These are phyloP conservation scores for Fusarium papillatum DNA, from an alignment of 2,329 filamentous ascomycete species.

Conservation along the genomic window DNA sequence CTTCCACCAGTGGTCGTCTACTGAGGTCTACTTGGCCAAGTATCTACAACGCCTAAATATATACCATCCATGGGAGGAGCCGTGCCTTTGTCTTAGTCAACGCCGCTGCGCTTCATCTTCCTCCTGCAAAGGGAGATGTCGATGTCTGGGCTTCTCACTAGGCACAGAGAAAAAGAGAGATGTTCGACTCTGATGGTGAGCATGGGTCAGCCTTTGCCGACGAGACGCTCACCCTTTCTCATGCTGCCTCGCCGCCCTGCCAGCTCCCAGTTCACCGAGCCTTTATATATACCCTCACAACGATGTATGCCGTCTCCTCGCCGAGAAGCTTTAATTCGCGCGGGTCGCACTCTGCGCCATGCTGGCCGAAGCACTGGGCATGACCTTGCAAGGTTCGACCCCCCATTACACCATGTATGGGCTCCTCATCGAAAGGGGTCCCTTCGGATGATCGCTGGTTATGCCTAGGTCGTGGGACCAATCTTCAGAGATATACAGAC, in stretches of 20 bases:
- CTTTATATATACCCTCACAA: background rate
- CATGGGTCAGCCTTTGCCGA: background rate
- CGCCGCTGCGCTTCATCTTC: background rate
- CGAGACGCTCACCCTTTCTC: too few species aligned
- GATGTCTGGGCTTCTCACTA: background rate
- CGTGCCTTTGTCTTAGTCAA: background rate
- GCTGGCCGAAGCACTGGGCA: background rate
- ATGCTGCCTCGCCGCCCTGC: too few species aligned
- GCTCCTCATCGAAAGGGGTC: too few species aligned
- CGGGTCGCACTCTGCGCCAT: background rate
- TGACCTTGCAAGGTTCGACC: background rate
- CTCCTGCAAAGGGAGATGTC: background rate
- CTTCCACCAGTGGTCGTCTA: background rate
- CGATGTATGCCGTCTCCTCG: background rate
- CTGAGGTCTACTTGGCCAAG: background rate
- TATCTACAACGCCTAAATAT: background rate
- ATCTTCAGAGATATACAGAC: too few species aligned
- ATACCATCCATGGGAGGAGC: background rate
- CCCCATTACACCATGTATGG: too few species aligned
- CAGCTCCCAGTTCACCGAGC: background rate
- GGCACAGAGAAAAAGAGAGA: background rate
- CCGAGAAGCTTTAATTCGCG: background rate
- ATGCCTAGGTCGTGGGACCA: too few species aligned
- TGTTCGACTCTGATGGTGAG: background rate
- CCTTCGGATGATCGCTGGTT: too few species aligned